Base-by-base conservation (phyloP, 768 basidiomycete genomes). In the Pleurotus pulmonarius region DNA sequence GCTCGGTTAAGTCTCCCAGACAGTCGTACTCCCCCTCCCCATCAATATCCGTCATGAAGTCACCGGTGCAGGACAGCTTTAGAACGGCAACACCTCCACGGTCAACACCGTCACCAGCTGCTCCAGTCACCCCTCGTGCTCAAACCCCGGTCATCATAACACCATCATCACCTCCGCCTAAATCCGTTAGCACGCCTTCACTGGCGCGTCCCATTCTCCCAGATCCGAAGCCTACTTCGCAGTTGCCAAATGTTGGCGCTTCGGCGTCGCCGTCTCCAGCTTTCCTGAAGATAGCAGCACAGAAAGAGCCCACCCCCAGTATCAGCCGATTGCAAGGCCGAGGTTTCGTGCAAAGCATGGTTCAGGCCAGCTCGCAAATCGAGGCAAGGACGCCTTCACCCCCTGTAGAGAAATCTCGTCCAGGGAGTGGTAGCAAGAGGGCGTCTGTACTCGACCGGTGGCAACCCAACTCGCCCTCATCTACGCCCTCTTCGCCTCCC, bases 341-440 rank as follows among this genome's bases (percentile, higher is more conserved):
- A 40, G 92, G 92, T 3, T 92, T 94, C 65, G 92, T 94, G 2
- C 87, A 90, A 68, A 90, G 80, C 59, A 84, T 91, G 74, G 87
- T 94, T 34, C 85, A 87, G 69, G 86, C 78, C 46, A 90, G 83
- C 62, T 73, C 79, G 15, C 74, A 80, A 59, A 67, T 86, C 4
- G 79, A 82, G 58, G 72, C 69, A 15, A n/a, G 57, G 22, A 40
- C 29, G 0, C 43, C 70, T 12, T 63, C 70, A 57, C 69, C 70
- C 48, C 67, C 71, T 49, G 59, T 70, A n/a, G 70, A 70, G 55
- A 75, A 69, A 57, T 56, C 67, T 57, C 71, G 64, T 47, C 65
- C 70, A 39, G 44, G 53, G 13, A 63, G 65, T 56, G 75, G 65
- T 46, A 72, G 68, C 63, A 82, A 77, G 67, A 39, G 39, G 11